Percentiles rank a stretch among this genome's conserved stretches.
Evolutionary conservation across 257 asterid species (phyloP).

Genomic region (Penstemon newberryi): DNA sequence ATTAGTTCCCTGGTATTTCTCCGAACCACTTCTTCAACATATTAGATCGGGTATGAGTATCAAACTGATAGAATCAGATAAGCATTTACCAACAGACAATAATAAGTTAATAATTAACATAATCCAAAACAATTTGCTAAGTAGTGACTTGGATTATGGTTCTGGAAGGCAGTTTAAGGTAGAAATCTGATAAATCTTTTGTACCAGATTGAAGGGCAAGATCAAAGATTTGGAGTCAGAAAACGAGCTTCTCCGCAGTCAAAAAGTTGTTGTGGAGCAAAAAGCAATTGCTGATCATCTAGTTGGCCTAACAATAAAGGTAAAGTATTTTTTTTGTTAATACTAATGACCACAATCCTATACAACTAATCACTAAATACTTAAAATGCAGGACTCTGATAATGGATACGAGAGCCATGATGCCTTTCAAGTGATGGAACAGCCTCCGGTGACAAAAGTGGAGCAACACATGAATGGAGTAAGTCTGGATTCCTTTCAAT

Average conservation of each 20-base stretch:
- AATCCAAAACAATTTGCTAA: slow-evolving; percentile 12
- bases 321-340: slow-evolving; percentile 25
- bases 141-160: slow-evolving; percentile 18
- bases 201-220: slow-evolving; percentile 62
- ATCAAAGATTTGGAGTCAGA: slow-evolving; percentile 75
- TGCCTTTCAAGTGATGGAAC: slow-evolving; percentile 41
- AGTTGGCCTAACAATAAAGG: slow-evolving; percentile 45
- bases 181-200: slow-evolving; percentile 25
- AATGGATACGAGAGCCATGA: slow-evolving; percentile 47
- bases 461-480: slow-evolving; percentile 52
- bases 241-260: slow-evolving; percentile 56
- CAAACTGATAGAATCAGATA: slow-evolving; percentile 9
- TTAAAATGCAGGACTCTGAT: slow-evolving; percentile 44
- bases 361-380: slow-evolving; percentile 22
- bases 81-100: neutral
- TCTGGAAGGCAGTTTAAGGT: slow-evolving; percentile 25
- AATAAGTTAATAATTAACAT: slow-evolving; percentile 14
- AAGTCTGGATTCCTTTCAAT: slow-evolving; percentile 34
- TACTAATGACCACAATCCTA: slow-evolving; percentile 22
- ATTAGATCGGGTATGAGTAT: neutral
- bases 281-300: slow-evolving; percentile 44
- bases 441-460: slow-evolving; percentile 36
- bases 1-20: neutral
- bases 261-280: slow-evolving; percentile 51
- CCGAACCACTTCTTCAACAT: slow-evolving; percentile 11